Conservation (phyloP, 2,329 filamentous ascomycete species). For the Penicillium digitatum region DNA sequence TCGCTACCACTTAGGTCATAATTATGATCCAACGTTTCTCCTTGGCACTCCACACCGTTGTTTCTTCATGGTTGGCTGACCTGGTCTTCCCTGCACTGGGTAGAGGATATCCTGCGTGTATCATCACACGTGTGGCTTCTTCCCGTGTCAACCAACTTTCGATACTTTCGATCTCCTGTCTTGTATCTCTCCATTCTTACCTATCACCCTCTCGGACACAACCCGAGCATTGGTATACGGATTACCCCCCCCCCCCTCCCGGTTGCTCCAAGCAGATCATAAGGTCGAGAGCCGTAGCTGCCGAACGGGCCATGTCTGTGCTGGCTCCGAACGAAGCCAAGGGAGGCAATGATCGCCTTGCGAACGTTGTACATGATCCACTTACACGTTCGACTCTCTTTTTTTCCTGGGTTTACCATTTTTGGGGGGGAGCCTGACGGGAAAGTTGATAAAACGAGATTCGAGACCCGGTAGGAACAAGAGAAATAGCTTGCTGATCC, state of each 20-base stretch:
- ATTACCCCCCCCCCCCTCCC: too few species aligned
- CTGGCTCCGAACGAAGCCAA: background rate
- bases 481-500: slow-evolving; percentile 15
- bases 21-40: slow-evolving; percentile 20
- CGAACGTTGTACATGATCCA: slow-evolving; percentile 5
- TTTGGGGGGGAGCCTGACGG: too few species aligned
- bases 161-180: background rate
- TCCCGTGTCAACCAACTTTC: too few species aligned
- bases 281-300: slow-evolving; percentile 2
- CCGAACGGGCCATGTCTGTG: slow-evolving; percentile 5
- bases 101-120: background rate
- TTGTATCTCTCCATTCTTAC: background rate
- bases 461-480: background rate
- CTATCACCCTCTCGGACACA: background rate
- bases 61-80: background rate
- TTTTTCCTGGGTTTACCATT: background rate
- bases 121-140: background rate
- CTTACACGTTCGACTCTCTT: background rate
- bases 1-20: slow-evolving; percentile 21
- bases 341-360: slow-evolving; percentile 1
- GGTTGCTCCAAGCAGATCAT: background rate
- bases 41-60: slow-evolving; percentile 4
- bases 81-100: background rate
- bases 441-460: background rate
- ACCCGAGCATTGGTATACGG: background rate